These are phyloP conservation scores for Fusarium albidum DNA, from an alignment of 2,329 filamentous ascomycete species.

Conservation along the genomic window DNA sequence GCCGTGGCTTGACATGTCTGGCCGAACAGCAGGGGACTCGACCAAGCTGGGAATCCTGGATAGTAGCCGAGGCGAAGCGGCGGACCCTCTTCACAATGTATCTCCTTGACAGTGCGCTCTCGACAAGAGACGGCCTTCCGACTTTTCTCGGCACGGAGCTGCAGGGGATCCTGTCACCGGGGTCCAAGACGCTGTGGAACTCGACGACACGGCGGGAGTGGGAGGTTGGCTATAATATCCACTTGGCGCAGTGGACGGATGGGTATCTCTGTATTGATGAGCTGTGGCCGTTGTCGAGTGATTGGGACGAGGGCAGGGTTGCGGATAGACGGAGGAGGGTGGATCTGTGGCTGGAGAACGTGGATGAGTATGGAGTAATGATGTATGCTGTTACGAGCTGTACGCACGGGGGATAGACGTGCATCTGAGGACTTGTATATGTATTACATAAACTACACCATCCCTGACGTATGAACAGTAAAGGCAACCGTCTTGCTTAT, in stretches of 20 bases:
- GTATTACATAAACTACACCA: too few relatives aligned
- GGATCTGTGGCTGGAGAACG: slow-evolving; percentile 57
- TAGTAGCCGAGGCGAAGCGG: slow-evolving; percentile 60
- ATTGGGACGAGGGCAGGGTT: slow-evolving; percentile 43
- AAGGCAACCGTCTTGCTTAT: slow-evolving; percentile 38
- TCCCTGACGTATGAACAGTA: too few relatives aligned
- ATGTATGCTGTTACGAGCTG: slow-evolving; percentile 57
- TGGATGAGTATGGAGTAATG: slow-evolving; percentile 64
- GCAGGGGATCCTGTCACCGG: slow-evolving; percentile 51
- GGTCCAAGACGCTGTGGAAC: slow-evolving; percentile 53
- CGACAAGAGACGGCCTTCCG: slow-evolving; percentile 51
- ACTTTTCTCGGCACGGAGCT: slow-evolving; percentile 60
- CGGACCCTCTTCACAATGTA: slow-evolving; percentile 62
- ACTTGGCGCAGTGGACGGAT: slow-evolving; percentile 53
- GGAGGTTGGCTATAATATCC: slow-evolving; percentile 52
- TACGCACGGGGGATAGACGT: slow-evolving; percentile 50
- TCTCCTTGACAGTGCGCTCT: slow-evolving; percentile 60
- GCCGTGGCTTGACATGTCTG: slow-evolving; percentile 52
- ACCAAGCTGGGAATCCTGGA: slow-evolving; percentile 63
- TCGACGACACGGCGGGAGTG: slow-evolving; percentile 48
- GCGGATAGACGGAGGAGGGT: slow-evolving; percentile 47
- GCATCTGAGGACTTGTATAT: too few relatives aligned
- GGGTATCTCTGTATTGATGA: slow-evolving; percentile 56
- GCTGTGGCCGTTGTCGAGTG: slow-evolving; percentile 54
- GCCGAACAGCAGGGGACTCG: slow-evolving; percentile 49